phyloP scores from a whole-genome alignment of 495 filamentous ascomycete species.

The Geopyxis carbonaria region DNA sequence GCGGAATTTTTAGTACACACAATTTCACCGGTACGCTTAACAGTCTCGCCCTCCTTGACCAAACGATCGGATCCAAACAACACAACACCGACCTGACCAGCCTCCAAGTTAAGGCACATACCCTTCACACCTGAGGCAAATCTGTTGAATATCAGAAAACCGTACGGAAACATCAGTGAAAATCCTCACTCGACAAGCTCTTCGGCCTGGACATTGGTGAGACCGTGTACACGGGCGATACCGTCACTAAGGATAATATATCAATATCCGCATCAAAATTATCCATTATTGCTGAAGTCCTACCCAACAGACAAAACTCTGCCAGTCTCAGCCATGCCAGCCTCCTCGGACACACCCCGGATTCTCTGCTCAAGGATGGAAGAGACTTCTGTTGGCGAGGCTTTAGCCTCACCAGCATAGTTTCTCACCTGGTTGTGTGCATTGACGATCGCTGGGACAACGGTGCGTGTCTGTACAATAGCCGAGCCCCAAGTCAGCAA shows the following conservation, averaged over 20 bases:
- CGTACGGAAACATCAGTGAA: too few species aligned
- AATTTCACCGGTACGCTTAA: slow-evolving; percentile 99
- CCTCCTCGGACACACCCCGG: slow-evolving; percentile 91
- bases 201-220: slow-evolving; percentile 99
- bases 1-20: slow-evolving; percentile 38
- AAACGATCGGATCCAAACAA: slow-evolving; percentile 99
- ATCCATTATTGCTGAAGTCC: slow-evolving; percentile 27
- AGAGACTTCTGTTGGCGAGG: slow-evolving; percentile 90
- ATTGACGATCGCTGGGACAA: slow-evolving; percentile 58
- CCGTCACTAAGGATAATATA: slow-evolving; percentile 56
- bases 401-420: slow-evolving; percentile 90
- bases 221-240: slow-evolving; percentile 99
- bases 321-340: slow-evolving; percentile 90
- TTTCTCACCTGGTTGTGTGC: slow-evolving; percentile 61
- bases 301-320: slow-evolving; percentile 99
- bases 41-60: slow-evolving; percentile 97
- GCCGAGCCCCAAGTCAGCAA: slow-evolving; percentile 28
- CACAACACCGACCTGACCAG: slow-evolving; percentile 99
- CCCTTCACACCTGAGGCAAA: slow-evolving; percentile 99
- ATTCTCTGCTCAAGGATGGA: slow-evolving; percentile 98
- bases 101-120: slow-evolving; percentile 99
- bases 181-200: slow-evolving; percentile 95
- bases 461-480: slow-evolving; percentile 70
- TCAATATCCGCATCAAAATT: slow-evolving; percentile 7
- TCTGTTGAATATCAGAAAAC: slow-evolving; percentile 36